These are phyloP conservation scores for bread wheat (Triticum aestivum) DNA, from an alignment of 176 grass and related monocot genomes.

Conservation along the genomic window DNA sequence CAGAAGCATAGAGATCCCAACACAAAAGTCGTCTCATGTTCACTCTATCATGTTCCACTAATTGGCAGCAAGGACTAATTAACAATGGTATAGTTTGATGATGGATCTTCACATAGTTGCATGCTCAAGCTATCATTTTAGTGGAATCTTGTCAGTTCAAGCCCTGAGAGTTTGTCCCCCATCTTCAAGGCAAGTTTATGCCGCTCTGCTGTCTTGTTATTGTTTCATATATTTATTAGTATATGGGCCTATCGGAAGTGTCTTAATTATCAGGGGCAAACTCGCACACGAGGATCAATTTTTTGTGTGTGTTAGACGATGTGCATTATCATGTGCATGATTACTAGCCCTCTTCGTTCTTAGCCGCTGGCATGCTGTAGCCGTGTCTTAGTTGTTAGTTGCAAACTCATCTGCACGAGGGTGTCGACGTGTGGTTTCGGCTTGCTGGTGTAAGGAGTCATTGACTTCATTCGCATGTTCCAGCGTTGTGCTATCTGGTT, in stretches of 20 bases:
- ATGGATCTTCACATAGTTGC: too few species aligned
- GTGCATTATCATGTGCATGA: background rate
- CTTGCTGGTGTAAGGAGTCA: background rate
- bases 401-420: constrained; percentile 10
- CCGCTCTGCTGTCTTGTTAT: background rate
- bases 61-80: too few species aligned
- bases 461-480: background rate
- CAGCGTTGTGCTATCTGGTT: background rate
- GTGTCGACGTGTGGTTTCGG: background rate
- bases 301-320: too few species aligned
- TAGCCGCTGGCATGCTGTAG: background rate
- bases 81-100: too few species aligned
- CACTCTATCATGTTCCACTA: too few species aligned
- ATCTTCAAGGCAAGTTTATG: background rate
- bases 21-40: too few species aligned
- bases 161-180: background rate
- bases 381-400: background rate
- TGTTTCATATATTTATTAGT: background rate
- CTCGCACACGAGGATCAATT: too few species aligned
- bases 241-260: background rate
- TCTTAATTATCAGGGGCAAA: too few species aligned
- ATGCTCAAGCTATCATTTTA: too few species aligned
- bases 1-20: too few species aligned
- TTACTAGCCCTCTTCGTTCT: background rate
- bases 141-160: background rate